A percentile compares a stretch with the other conserved stretches of the same genome.
Conservation (phyloP, 2,329 filamentous ascomycete species). For the Fusarium cicatricum region DNA sequence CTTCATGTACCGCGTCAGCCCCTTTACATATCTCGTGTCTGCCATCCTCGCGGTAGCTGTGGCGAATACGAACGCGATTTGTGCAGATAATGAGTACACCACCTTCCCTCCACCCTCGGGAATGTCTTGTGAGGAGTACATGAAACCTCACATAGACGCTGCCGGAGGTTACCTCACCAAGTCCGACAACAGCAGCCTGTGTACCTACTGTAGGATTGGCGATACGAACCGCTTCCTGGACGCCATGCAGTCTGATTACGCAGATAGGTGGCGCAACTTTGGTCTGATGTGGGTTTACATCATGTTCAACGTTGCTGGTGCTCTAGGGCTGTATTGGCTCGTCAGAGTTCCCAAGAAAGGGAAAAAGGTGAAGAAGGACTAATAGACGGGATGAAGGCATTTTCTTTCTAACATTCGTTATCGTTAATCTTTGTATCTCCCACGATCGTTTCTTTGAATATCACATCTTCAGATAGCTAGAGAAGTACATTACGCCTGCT, state of each 20-base stretch:
- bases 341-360: background rate
- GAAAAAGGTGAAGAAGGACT: background rate
- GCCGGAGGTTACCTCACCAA: conserved; percentile 65
- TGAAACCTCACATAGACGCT: conserved; percentile 57
- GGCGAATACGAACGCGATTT: conserved; percentile 70
- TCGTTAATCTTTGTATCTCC: too few species aligned
- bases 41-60: conserved; percentile 76
- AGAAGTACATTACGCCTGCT: too few species aligned
- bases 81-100: conserved; percentile 74
- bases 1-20: conserved; percentile 72
- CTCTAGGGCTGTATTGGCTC: conserved; percentile 31
- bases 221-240: conserved; percentile 63
- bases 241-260: conserved; percentile 60
- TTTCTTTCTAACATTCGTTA: too few species aligned
- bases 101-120: conserved; percentile 68
- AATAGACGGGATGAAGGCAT: too few species aligned
- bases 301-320: conserved; percentile 64
- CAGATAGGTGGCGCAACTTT: conserved; percentile 73
- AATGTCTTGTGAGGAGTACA: conserved; percentile 68
- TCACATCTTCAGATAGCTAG: too few species aligned
- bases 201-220: conserved; percentile 63
- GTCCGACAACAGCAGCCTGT: conserved; percentile 54
- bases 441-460: too few species aligned
- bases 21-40: conserved; percentile 82
- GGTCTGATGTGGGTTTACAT: conserved; percentile 69